Conservation (phyloP, 768 basidiomycete genomes). For the Daedaleopsis sinensis region DNA sequence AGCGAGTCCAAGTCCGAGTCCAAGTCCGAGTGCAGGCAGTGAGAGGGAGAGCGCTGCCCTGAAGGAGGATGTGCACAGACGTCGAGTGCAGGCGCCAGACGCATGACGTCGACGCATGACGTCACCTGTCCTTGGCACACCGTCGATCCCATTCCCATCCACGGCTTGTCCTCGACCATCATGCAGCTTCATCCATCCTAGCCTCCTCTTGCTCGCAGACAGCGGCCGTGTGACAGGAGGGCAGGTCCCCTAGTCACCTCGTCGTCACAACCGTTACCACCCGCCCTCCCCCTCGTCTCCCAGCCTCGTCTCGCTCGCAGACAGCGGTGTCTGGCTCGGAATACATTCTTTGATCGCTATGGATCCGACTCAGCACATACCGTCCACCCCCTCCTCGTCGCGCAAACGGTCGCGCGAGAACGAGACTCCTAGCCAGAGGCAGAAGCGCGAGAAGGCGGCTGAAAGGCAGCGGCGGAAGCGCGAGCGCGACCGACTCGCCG, state of each 20-base stretch:
- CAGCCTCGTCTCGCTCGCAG: slow-evolving; percentile 5
- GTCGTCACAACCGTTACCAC: slow-evolving; percentile 38
- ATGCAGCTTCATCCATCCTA: no score
- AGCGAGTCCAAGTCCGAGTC: no score
- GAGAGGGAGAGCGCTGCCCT: no score
- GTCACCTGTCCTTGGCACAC: no score
- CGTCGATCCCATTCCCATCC: no score
- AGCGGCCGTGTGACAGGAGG: slow-evolving; percentile 32
- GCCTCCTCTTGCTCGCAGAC: no score
- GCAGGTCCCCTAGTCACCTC: slow-evolving; percentile 28
- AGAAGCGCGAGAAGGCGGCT: slow-evolving; percentile 85
- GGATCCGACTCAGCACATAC: slow-evolving; percentile 26
- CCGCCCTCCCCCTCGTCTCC: slow-evolving; percentile 21
- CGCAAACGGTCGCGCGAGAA: slow-evolving; percentile 68
- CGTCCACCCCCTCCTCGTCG: slow-evolving; percentile 30
- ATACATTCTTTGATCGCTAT: slow-evolving; percentile 24
- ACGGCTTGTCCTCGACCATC: no score
- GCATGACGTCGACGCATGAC: no score
- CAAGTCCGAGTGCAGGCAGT: no score
- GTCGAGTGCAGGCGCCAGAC: no score
- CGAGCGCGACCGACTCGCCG: slow-evolving; percentile 71
- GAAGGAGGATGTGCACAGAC: no score
- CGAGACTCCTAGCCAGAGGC: slow-evolving; percentile 71
- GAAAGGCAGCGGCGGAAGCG: slow-evolving; percentile 85
- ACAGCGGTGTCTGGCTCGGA: slow-evolving; percentile 13